Conservation (phyloP, 2,329 filamentous ascomycete genomes). For the Cladosporium halotolerans region DNA sequence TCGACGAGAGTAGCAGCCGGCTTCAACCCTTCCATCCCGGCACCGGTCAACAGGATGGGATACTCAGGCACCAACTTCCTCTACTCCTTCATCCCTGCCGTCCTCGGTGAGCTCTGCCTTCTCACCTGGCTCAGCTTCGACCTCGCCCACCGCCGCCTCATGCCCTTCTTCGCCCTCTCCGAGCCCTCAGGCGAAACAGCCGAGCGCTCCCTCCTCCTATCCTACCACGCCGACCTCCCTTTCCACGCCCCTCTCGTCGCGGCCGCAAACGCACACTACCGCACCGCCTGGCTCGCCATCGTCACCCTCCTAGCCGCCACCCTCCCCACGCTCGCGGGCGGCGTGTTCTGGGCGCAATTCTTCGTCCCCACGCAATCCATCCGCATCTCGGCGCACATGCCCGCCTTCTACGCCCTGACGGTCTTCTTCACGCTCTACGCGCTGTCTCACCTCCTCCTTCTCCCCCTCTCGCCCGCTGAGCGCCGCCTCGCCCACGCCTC, state of each 20-base stretch:
- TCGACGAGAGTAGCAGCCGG: conserved; percentile 60
- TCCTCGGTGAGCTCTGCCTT: conserved; percentile 62
- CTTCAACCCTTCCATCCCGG: conserved; percentile 63
- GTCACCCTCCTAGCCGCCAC: conserved; percentile 54
- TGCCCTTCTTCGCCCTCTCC: conserved; percentile 57
- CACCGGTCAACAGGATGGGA: conserved; percentile 39
- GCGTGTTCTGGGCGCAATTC: conserved; percentile 68
- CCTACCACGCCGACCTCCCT: conserved; percentile 63
- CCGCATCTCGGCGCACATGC: conserved; percentile 65
- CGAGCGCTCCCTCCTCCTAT: conserved; percentile 58
- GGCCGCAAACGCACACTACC: conserved; percentile 55
- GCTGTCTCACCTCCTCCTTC: conserved; percentile 60
- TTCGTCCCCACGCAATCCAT: conserved; percentile 43
- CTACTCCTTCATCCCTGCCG: conserved; percentile 67
- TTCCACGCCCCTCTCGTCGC: conserved; percentile 55
- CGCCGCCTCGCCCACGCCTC: conserved; percentile 48
- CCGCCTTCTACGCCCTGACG: conserved; percentile 66
- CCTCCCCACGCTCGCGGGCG: conserved; percentile 62
- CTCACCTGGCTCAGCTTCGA: conserved; percentile 63
- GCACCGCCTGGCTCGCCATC: conserved; percentile 56
- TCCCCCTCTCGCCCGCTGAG: conserved; percentile 48
- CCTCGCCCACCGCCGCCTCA: conserved; percentile 57
- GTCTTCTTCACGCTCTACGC: conserved; percentile 68
- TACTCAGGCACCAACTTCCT: conserved; percentile 87
- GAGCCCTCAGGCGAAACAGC: conserved; percentile 50